phyloP scores from a whole-genome alignment of 2,329 filamentous ascomycete species.

The Verticillium nonalfalfae region DNA sequence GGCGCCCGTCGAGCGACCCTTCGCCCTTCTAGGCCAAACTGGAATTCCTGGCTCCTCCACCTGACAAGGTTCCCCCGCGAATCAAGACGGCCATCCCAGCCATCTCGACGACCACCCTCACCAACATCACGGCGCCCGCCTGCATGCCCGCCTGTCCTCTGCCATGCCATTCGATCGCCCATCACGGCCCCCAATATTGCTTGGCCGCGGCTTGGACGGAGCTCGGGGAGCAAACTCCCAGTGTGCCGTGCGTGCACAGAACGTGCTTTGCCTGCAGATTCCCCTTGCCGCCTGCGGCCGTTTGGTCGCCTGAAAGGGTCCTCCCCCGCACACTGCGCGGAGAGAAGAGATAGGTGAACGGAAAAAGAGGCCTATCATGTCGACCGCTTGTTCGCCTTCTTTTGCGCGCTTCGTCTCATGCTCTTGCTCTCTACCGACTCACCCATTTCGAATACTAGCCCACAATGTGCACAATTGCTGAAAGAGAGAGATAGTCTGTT shows the following conservation, averaged over 20 bases:
- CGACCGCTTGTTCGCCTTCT: conserved; percentile 2
- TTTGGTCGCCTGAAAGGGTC: background rate
- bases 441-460: too few relatives aligned
- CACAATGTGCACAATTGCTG: too few relatives aligned
- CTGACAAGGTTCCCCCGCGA: conserved; percentile 3
- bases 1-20: conserved; percentile 16
- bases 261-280: conserved; percentile 1
- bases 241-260: background rate
- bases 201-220: conserved; percentile 3
- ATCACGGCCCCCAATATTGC: conserved; percentile 6
- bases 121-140: background rate
- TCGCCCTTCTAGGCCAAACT: conserved; percentile 1
- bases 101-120: background rate
- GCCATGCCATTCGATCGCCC: conserved; percentile 6
- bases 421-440: too few relatives aligned
- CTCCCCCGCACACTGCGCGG: background rate
- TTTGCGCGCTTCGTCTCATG: background rate
- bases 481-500: too few relatives aligned
- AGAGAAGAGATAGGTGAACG: too few relatives aligned
- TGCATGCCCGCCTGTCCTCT: background rate
- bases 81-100: conserved; percentile 4
- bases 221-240: background rate
- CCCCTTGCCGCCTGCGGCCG: background rate
- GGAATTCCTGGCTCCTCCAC: background rate
- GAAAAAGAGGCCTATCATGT: background rate